phyloP scores from a whole-genome alignment of 2,329 filamentous ascomycete genomes.

The Colletotrichum karsti region DNA sequence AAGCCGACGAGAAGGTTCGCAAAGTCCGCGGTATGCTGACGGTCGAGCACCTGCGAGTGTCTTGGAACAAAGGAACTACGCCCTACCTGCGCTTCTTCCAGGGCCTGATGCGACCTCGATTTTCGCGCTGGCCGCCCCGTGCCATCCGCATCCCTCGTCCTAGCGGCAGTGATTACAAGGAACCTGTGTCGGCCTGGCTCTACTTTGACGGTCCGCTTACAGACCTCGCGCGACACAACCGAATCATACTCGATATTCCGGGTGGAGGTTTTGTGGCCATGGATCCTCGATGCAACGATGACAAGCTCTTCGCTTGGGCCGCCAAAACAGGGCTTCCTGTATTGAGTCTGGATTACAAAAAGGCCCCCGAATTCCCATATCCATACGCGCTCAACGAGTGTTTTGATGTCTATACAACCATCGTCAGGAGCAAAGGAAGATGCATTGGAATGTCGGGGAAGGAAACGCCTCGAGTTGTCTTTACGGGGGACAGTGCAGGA shows the following conservation, averaged over 20 bases:
- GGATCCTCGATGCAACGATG: slow-evolving; percentile 93
- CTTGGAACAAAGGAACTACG: slow-evolving; percentile 94
- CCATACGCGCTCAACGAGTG: slow-evolving; percentile 59
- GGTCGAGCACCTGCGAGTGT: slow-evolving; percentile 88
- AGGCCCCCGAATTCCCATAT: slow-evolving; percentile 60
- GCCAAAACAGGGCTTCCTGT: slow-evolving; percentile 88
- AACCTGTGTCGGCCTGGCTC: slow-evolving; percentile 86
- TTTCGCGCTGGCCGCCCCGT: slow-evolving; percentile 83
- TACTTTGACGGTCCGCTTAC: slow-evolving; percentile 92
- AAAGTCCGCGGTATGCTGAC: slow-evolving; percentile 88
- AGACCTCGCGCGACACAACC: slow-evolving; percentile 78
- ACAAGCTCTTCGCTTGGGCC: slow-evolving; percentile 93
- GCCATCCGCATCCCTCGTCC: slow-evolving; percentile 87
- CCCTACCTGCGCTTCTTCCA: slow-evolving; percentile 83
- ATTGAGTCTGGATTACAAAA: slow-evolving; percentile 85
- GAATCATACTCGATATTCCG: slow-evolving; percentile 87
- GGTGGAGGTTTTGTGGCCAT: slow-evolving; percentile 97
- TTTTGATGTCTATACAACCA: slow-evolving; percentile 54
- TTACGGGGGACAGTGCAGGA: slow-evolving; percentile 59
- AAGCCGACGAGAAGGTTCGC: slow-evolving; percentile 95
- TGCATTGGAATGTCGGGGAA: slow-evolving; percentile 54
- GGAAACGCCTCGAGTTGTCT: slow-evolving; percentile 48
- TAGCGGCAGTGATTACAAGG: slow-evolving; percentile 79
- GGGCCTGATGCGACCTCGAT: slow-evolving; percentile 76
- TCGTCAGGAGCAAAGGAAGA: slow-evolving; percentile 46